Evolutionary conservation across 305 asterid species (phyloP).

Genomic region (Fraxinus albicans): DNA sequence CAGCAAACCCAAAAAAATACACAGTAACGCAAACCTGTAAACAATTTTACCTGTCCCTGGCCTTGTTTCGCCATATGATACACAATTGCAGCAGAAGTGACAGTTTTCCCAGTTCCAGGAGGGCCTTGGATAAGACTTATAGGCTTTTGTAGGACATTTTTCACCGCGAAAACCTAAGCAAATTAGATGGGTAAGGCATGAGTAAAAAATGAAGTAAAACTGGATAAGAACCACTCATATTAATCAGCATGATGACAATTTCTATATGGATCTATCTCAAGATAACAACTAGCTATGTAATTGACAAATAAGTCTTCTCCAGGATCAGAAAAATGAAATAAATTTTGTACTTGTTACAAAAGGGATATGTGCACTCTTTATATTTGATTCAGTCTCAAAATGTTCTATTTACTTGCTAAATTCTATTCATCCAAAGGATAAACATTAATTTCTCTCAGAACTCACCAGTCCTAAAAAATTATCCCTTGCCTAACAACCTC

Average conservation of each 20-base stretch:
- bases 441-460: background rate
- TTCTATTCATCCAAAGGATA: background rate
- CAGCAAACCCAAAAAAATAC: conserved; percentile 8
- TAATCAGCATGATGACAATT: background rate
- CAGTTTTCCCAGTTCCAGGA: conserved; percentile 99
- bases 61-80: conserved; percentile 99
- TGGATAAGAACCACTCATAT: background rate
- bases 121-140: conserved; percentile 98
- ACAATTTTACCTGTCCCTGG: conserved; percentile 79
- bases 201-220: background rate
- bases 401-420: background rate
- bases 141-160: conserved; percentile 96
- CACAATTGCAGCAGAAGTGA: conserved; percentile 97
- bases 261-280: background rate
- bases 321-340: background rate
- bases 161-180: conserved; percentile 87
- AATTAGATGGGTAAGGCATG: conserved; percentile 13
- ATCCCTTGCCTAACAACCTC: background rate
- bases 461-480: background rate
- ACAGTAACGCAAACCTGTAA: background rate
- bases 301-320: background rate
- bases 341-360: background rate
- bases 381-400: background rate
- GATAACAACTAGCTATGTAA: background rate
- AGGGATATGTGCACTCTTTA: background rate